phyloP scores from a whole-genome alignment of 2,329 filamentous ascomycete species.

The Thielaviopsis musarum region DNA sequence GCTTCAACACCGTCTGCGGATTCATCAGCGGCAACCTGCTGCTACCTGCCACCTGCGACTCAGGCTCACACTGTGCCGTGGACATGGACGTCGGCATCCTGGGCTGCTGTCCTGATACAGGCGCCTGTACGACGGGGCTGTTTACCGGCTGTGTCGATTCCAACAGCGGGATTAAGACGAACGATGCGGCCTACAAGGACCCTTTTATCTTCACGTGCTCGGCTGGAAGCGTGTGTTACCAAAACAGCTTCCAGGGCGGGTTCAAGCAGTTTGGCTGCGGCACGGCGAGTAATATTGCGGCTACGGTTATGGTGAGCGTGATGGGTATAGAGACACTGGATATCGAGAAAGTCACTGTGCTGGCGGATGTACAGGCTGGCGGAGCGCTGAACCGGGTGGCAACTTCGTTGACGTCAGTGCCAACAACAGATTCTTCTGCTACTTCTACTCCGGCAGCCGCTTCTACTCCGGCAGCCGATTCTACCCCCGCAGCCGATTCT shows the following conservation, averaged over 20 bases:
- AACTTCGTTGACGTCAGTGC: neutral
- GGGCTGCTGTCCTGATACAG: slow-evolving; percentile 38
- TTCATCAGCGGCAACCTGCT: slow-evolving; percentile 35
- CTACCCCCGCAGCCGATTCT: slow-evolving; percentile 1
- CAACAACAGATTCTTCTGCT: neutral
- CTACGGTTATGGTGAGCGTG: slow-evolving; percentile 30
- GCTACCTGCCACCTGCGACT: slow-evolving; percentile 38
- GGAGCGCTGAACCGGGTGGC: neutral
- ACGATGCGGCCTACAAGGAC: slow-evolving; percentile 30
- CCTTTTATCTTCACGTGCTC: slow-evolving; percentile 40
- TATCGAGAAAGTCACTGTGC: slow-evolving; percentile 21
- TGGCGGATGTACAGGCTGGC: slow-evolving; percentile 15
- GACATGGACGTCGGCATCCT: slow-evolving; percentile 32
- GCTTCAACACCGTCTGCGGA: slow-evolving; percentile 54
- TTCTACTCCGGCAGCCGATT: neutral
- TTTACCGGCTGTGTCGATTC: slow-evolving; percentile 40
- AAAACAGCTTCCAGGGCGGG: slow-evolving; percentile 36
- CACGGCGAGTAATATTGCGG: slow-evolving; percentile 27
- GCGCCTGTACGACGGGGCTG: slow-evolving; percentile 34
- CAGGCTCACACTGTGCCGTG: slow-evolving; percentile 41
- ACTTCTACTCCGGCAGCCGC: neutral
- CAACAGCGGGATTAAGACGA: slow-evolving; percentile 22
- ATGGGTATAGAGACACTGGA: slow-evolving; percentile 23
- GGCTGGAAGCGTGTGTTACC: slow-evolving; percentile 36
- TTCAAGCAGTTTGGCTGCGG: slow-evolving; percentile 42